Conservation (phyloP, 352 stramenopile genomes). For the Pythium sukuiense region DNA sequence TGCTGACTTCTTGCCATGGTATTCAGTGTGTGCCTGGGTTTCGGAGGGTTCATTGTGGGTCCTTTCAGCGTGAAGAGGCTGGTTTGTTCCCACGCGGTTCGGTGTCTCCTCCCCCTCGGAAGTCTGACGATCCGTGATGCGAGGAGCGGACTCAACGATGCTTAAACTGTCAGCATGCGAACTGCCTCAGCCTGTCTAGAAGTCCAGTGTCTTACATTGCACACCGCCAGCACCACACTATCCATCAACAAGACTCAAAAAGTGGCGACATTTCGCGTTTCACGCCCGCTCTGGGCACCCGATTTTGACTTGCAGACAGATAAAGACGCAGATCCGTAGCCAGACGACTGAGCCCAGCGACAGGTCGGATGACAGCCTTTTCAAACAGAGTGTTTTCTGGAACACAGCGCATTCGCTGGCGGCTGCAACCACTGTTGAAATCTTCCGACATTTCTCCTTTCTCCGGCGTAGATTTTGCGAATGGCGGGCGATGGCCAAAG, state of each 20-base stretch:
- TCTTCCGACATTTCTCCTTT: no score
- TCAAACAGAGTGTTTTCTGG: no score
- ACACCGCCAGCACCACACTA: neutral
- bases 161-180: neutral
- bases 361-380: neutral
- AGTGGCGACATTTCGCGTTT: neutral
- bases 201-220: neutral
- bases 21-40: neutral
- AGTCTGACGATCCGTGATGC: no score
- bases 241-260: neutral
- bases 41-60: neutral
- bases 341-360: neutral
- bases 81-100: neutral
- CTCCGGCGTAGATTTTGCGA: no score
- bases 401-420: no score
- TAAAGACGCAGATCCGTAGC: neutral
- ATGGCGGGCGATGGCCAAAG: no score
- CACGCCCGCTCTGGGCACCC: neutral
- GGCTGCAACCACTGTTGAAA: no score
- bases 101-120: neutral
- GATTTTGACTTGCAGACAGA: neutral
- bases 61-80: neutral
- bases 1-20: neutral
- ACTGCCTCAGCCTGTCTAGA: neutral
- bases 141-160: neutral